A percentile compares a stretch with the other conserved stretches of the same genome.
phyloP scores from a whole-genome alignment of 768 basidiomycete genomes.

The Leccinum rimulosum region DNA sequence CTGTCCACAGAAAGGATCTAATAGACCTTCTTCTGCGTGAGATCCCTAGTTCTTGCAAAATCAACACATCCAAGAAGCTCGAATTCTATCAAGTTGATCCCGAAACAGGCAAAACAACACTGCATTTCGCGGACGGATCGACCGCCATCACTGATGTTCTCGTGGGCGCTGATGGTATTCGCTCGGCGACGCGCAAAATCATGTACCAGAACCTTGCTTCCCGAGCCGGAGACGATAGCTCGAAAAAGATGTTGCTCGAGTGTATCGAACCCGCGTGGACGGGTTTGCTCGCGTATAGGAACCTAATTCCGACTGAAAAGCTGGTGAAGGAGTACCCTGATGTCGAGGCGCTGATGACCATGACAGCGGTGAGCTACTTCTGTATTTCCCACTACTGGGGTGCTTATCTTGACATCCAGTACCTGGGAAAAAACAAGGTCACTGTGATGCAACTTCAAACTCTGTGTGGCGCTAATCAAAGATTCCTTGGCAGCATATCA shows the following conservation, averaged over 20 bases:
- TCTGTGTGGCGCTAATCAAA: background rate
- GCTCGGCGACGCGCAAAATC: conserved; percentile 32
- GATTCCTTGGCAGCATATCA: conserved; percentile 33
- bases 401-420: conserved; percentile 13
- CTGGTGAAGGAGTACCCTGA: conserved; percentile 34
- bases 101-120: conserved; percentile 19
- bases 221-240: background rate
- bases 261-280: conserved; percentile 38
- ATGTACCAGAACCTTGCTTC: conserved; percentile 25
- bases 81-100: conserved; percentile 27
- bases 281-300: conserved; percentile 39
- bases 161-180: conserved; percentile 44
- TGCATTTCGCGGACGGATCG: conserved; percentile 40
- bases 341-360: conserved; percentile 20
- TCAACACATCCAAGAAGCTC: conserved; percentile 38
- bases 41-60: conserved; percentile 24
- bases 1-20: conserved; percentile 39
- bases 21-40: conserved; percentile 33
- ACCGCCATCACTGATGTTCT: conserved; percentile 38
- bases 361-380: conserved; percentile 20
- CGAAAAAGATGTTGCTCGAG: conserved; percentile 9
- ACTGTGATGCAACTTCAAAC: background rate
- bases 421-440: conserved; percentile 24
- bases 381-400: background rate
- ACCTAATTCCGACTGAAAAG: conserved; percentile 29